phyloP scores from a whole-genome alignment of 768 basidiomycete genomes.

The Leccinellum rugosiceps region DNA sequence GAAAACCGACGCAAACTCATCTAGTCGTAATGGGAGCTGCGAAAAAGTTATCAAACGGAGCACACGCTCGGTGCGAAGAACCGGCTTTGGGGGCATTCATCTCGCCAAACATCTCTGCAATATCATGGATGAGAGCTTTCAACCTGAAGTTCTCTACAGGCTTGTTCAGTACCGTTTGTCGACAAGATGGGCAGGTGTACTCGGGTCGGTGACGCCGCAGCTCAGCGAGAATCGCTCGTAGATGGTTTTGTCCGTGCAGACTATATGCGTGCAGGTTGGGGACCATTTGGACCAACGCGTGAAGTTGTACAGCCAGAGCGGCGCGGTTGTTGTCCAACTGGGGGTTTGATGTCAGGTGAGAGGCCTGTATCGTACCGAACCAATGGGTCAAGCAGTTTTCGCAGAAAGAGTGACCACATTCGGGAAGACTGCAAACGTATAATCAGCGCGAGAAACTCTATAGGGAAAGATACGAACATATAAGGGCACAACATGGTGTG shows the following conservation, averaged over 20 bases:
- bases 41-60: conserved; percentile 51
- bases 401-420: conserved; percentile 64
- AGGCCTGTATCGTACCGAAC: conserved; percentile 46
- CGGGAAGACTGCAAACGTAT: conserved; percentile 44
- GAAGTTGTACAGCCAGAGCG: conserved; percentile 15
- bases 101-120: conserved; percentile 51
- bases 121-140: conserved; percentile 51
- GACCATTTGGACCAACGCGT: conserved; percentile 16
- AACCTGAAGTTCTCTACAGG: conserved; percentile 62
- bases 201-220: conserved; percentile 39
- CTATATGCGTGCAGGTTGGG: conserved; percentile 19
- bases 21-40: conserved; percentile 6
- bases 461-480: conserved; percentile 41
- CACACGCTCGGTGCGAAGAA: conserved; percentile 1
- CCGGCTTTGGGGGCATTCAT: conserved; percentile 32
- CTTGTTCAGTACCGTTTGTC: conserved; percentile 43
- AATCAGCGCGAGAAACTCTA: conserved; percentile 3
- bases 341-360: conserved; percentile 49
- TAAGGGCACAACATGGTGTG: conserved; percentile 63
- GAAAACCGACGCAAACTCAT: background rate
- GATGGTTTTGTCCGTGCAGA: conserved; percentile 14
- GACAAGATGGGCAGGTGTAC: conserved; percentile 70
- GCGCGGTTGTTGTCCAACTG: conserved; percentile 36
- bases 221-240: conserved; percentile 18
- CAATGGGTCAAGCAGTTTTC: conserved; percentile 52